phyloP scores from a whole-genome alignment of 768 basidiomycete species.

The Calocera viscosa region DNA sequence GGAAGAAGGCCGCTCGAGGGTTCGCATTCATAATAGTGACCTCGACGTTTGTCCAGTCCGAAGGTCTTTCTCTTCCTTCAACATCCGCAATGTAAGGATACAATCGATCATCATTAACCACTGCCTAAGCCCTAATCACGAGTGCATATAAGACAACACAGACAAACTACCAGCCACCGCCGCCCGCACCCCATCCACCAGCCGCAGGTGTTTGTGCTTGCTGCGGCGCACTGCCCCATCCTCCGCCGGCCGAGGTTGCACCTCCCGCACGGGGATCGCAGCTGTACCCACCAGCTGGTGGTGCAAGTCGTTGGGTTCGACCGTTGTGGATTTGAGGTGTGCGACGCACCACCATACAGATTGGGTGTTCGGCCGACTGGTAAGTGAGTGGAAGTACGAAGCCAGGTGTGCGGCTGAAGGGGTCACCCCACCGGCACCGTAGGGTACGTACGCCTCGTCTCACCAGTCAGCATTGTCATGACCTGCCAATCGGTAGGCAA shows the following conservation, averaged over 20 bases:
- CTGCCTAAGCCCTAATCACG: background rate
- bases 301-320: background rate
- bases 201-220: background rate
- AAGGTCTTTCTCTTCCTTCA: too few relatives aligned
- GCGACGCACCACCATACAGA: constrained; percentile 43
- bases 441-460: constrained; percentile 56
- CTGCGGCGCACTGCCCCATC: background rate
- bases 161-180: background rate
- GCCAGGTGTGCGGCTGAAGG: constrained; percentile 49
- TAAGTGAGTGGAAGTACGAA: constrained; percentile 59
- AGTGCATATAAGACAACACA: background rate
- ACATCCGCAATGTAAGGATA: background rate
- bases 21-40: too few relatives aligned
- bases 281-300: background rate
- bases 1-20: constrained; percentile 18
- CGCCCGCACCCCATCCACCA: background rate
- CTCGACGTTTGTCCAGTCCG: too few relatives aligned
- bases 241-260: background rate
- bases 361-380: constrained; percentile 59
- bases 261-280: background rate
- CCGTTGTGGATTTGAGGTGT: background rate
- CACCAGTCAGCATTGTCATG: constrained; percentile 89
- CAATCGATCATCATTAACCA: background rate
- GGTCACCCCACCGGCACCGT: constrained; percentile 44
- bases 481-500: constrained; percentile 64